phyloP scores from a whole-genome alignment of 805 yeast genomes.

The Pichia thaimueangensis region DNA sequence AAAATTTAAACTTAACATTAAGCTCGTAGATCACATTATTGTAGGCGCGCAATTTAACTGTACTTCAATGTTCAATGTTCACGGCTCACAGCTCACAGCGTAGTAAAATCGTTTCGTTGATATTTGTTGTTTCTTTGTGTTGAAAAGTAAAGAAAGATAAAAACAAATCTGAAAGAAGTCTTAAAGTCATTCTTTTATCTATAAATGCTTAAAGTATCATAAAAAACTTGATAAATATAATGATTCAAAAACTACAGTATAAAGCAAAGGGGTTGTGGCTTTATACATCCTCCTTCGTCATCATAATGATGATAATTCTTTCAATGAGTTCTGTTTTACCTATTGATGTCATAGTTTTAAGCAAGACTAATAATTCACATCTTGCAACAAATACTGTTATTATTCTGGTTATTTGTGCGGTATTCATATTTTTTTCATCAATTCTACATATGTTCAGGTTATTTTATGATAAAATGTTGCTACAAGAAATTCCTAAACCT shows the following conservation, averaged over 20 bases:
- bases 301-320: conserved; percentile 37
- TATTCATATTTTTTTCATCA: conserved; percentile 46
- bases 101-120: no score
- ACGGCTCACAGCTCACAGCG: no score
- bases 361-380: conserved; percentile 41
- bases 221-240: no score
- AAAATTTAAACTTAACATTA: no score
- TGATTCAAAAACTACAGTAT: background rate
- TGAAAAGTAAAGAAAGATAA: no score
- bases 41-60: no score
- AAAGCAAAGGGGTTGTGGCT: conserved; percentile 29
- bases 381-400: conserved; percentile 78
- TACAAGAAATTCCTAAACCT: conserved; percentile 72
- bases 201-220: no score
- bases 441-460: conserved; percentile 55
- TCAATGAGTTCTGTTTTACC: conserved; percentile 70
- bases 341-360: conserved; percentile 65
- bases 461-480: conserved; percentile 45
- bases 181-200: no score
- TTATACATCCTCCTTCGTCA: conserved; percentile 38
- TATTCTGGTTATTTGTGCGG: conserved; percentile 63
- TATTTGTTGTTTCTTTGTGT: no score
- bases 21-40: no score
- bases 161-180: no score
- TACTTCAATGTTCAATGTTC: no score